Percentiles rank a stretch among this genome's conserved stretches.
These are phyloP conservation scores for Globisporangium cylindrosporum DNA, from an alignment of 352 stramenopile species.

Conservation along the genomic window DNA sequence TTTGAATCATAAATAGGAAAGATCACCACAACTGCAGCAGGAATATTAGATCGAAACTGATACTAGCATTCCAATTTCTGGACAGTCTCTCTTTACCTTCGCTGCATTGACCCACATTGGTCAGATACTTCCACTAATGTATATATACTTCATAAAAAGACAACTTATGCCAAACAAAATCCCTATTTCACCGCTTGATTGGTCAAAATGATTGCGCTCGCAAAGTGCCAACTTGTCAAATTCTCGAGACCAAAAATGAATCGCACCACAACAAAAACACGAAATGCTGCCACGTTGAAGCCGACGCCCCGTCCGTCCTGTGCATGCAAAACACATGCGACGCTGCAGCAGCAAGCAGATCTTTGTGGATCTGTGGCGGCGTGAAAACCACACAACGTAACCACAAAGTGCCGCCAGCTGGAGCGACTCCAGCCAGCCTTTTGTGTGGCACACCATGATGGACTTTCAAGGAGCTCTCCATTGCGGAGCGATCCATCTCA, in stretches of 20 bases:
- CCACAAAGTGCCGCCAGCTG: not conserved
- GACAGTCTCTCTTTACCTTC: not conserved
- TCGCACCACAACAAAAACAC: not conserved
- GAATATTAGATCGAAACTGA: not conserved
- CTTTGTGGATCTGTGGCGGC: not conserved
- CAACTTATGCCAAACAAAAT: not conserved
- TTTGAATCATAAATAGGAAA: not conserved
- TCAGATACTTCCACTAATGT: not conserved
- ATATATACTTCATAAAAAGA: not conserved
- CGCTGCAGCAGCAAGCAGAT: not conserved
- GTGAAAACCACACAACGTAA: not conserved
- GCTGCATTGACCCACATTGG: not conserved
- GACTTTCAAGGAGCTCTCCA: not conserved
- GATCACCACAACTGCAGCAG: not conserved
- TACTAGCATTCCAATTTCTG: not conserved
- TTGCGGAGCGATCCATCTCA: not conserved
- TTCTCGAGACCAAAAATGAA: not conserved
- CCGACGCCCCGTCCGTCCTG: not conserved
- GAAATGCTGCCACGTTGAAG: not conserved
- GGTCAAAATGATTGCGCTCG: not conserved
- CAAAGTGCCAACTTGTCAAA: not conserved
- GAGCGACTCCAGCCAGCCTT: not conserved
- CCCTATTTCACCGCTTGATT: constrained; percentile 4
- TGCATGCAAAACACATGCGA: not conserved
- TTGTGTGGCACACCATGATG: not conserved